phyloP scores from a whole-genome alignment of 192 early-diverging fungal genomes.

The Spinellus fusiger region DNA sequence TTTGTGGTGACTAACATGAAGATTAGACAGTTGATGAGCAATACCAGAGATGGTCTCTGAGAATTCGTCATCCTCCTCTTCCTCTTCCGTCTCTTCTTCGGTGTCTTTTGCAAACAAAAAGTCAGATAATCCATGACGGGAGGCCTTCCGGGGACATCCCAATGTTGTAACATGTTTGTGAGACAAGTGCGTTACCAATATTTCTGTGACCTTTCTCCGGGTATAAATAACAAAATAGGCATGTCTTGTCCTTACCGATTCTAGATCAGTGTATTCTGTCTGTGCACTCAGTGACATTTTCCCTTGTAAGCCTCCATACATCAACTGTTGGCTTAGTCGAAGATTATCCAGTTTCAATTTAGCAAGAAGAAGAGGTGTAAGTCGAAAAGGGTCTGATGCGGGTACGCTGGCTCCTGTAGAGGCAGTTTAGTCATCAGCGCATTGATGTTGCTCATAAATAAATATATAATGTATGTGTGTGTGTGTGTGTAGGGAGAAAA shows the following conservation, averaged over 20 bases:
- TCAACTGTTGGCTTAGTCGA: constrained; percentile 2
- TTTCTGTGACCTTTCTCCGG: constrained; percentile 14
- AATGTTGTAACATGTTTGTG: constrained; percentile 10
- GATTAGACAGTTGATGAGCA: constrained; percentile 3
- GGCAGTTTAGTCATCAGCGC: background rate
- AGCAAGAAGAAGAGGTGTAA: constrained; percentile 28
- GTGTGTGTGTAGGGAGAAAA: background rate
- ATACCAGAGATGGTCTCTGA: constrained; percentile 9
- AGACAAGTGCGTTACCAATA: constrained; percentile 18
- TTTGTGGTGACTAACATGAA: constrained; percentile 4
- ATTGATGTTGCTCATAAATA: background rate
- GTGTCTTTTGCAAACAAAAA: constrained; percentile 3
- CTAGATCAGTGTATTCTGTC: constrained; percentile 15
- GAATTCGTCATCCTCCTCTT: constrained; percentile 1
- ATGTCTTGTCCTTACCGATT: constrained; percentile 5
- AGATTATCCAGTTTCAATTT: constrained; percentile 28
- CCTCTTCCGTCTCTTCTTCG: too few relatives aligned
- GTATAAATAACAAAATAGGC: background rate
- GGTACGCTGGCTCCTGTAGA: constrained; percentile 26
- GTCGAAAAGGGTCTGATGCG: constrained; percentile 29
- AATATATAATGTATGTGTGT: background rate
- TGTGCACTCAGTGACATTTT: constrained; percentile 1
- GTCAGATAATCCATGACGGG: constrained; percentile 13
- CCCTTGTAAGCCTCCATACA: background rate
- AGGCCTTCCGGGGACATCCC: background rate